phyloP scores from a whole-genome alignment of 2,329 filamentous ascomycete species.

The Aureobasidium zeae region DNA sequence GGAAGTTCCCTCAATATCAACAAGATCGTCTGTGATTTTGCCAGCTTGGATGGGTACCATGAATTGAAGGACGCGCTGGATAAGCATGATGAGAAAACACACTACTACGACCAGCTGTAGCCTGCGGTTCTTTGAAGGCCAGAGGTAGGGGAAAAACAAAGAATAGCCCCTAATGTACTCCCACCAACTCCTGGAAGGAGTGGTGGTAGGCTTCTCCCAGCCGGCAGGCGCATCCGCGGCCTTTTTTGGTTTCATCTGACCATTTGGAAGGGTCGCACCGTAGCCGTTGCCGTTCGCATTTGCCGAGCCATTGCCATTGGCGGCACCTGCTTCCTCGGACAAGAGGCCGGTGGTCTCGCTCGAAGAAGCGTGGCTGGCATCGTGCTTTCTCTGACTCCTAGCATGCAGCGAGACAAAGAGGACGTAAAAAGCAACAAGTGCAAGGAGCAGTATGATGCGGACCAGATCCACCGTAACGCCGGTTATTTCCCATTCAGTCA shows the following conservation, averaged over 20 bases:
- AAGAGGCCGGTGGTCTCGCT: constrained; percentile 58
- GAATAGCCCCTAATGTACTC: constrained; percentile 90
- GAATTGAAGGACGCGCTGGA: constrained; percentile 78
- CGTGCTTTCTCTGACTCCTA: constrained; percentile 30
- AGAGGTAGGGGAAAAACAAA: constrained; percentile 91
- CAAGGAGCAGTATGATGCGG: constrained; percentile 58
- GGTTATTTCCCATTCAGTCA: constrained; percentile 52
- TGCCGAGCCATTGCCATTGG: constrained; percentile 34
- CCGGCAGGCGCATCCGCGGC: constrained; percentile 46
- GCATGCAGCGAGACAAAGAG: constrained; percentile 40
- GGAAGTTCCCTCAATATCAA: constrained; percentile 39
- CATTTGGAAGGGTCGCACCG: constrained; percentile 39
- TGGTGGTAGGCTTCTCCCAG: constrained; percentile 81
- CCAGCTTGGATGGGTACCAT: constrained; percentile 76
- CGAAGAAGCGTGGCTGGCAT: constrained; percentile 34
- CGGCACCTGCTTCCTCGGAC: constrained; percentile 37
- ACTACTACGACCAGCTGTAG: constrained; percentile 71
- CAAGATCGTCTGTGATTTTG: constrained; percentile 65
- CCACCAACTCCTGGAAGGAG: constrained; percentile 87
- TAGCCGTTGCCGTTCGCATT: constrained; percentile 43
- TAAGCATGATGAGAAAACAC: constrained; percentile 70
- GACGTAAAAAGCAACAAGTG: constrained; percentile 51
- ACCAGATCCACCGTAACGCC: constrained; percentile 59
- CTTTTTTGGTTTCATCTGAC: constrained; percentile 33
- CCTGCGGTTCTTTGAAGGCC: constrained; percentile 71